Percentiles rank a stretch among this genome's conserved stretches.
These are phyloP conservation scores for Clavulina sp. DNA, from an alignment of 768 basidiomycete species.

Conservation along the genomic window DNA sequence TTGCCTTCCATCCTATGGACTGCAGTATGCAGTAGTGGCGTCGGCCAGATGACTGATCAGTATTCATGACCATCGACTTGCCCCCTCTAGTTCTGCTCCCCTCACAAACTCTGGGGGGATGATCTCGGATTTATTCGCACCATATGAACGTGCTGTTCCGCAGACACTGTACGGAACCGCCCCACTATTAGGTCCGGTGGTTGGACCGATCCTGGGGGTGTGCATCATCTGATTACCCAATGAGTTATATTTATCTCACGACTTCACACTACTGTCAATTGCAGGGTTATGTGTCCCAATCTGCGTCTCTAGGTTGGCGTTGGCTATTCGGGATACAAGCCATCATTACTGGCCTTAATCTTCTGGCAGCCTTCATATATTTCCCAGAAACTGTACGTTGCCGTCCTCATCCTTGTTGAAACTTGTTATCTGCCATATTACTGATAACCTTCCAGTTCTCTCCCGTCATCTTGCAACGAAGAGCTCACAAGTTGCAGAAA, in stretches of 20 bases:
- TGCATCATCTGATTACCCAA: slow-evolving; percentile 17
- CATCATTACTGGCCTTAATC: slow-evolving; percentile 30
- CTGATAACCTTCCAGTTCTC: slow-evolving; percentile 27
- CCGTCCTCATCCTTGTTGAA: not conserved
- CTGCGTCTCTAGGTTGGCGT: slow-evolving; percentile 33
- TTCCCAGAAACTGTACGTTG: slow-evolving; percentile 39
- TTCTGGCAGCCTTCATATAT: slow-evolving; percentile 28
- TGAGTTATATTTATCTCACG: not conserved
- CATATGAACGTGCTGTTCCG: slow-evolving; percentile 42
- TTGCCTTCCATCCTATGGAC: too few species aligned
- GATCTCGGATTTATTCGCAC: slow-evolving; percentile 41
- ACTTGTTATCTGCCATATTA: not conserved
- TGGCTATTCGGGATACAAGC: slow-evolving; percentile 50
- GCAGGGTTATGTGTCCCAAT: slow-evolving; percentile 16
- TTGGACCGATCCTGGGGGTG: slow-evolving; percentile 55
- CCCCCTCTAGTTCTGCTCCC: slow-evolving; percentile 20
- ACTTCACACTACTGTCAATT: not conserved
- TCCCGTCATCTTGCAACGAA: slow-evolving; percentile 39
- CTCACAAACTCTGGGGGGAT: slow-evolving; percentile 41
- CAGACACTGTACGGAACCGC: slow-evolving; percentile 38
- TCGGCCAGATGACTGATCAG: not conserved
- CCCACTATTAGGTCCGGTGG: slow-evolving; percentile 32
- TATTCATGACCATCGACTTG: too few species aligned
- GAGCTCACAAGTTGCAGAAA: slow-evolving; percentile 28
- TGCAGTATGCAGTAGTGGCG: slow-evolving; percentile 14